Conservation (phyloP, 2,329 filamentous ascomycete species). For the Colletotrichum higginsianum region DNA sequence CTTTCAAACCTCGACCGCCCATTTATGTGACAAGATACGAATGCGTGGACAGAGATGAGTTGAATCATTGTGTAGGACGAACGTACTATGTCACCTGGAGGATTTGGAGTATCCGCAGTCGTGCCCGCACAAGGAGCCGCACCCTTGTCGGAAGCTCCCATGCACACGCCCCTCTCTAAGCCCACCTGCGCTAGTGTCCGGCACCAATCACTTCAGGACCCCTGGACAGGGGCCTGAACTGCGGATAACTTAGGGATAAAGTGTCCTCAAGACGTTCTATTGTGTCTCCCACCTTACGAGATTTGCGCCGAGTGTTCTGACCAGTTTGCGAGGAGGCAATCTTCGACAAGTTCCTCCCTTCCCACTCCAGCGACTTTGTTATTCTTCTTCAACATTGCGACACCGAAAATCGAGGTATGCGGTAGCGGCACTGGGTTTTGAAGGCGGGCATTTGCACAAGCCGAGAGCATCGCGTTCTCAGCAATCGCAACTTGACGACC, state of each 20-base stretch:
- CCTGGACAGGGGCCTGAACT: constrained; percentile 39
- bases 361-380: background rate
- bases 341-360: constrained; percentile 2
- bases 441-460: constrained; percentile 41
- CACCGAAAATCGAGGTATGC: constrained; percentile 31
- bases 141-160: constrained; percentile 34
- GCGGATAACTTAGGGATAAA: constrained; percentile 43
- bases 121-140: background rate
- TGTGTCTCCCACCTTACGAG: constrained; percentile 29
- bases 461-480: constrained; percentile 20
- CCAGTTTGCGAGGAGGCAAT: constrained; percentile 29
- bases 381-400: background rate
- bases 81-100: background rate
- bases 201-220: constrained; percentile 41
- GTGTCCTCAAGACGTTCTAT: constrained; percentile 41
- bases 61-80: background rate
- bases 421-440: constrained; percentile 22
- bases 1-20: background rate
- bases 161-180: constrained; percentile 25
- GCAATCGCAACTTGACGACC: constrained; percentile 16
- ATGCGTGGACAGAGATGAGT: no score
- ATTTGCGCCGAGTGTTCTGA: constrained; percentile 35
- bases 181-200: constrained; percentile 22
- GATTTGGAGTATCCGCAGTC: background rate
- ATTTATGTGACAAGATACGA: no score